These are phyloP conservation scores for Yarrowia sp. DNA, from an alignment of 805 yeast species.

Conservation along the genomic window DNA sequence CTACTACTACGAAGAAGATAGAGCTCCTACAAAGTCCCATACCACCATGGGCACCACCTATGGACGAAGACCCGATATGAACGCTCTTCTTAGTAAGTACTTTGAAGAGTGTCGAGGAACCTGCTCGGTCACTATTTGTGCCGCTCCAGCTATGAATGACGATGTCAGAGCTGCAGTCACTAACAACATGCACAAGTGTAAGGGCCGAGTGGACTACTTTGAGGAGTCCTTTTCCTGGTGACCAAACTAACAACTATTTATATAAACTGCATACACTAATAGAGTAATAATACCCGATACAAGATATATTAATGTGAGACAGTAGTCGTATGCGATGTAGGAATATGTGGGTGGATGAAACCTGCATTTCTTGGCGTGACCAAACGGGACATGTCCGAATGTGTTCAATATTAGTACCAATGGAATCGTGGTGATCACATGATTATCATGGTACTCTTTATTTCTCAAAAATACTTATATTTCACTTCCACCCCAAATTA, in stretches of 20 bases:
- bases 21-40: background rate
- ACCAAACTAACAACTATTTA: conserved; percentile 1
- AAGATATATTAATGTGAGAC: no score
- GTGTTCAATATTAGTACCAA: background rate
- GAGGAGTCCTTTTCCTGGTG: conserved; percentile 74
- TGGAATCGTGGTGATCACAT: no score
- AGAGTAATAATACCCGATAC: background rate
- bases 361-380: no score
- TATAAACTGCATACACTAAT: conserved; percentile 5
- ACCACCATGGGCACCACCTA: conserved; percentile 33
- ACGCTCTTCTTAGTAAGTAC: background rate
- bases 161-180: conserved; percentile 51
- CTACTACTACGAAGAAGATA: background rate
- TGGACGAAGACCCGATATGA: conserved; percentile 20
- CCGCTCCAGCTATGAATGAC: conserved; percentile 60
- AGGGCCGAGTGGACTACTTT: conserved; percentile 58
- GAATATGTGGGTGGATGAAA: no score
- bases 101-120: conserved; percentile 42
- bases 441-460: no score
- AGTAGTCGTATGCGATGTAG: no score
- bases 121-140: conserved; percentile 59
- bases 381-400: no score
- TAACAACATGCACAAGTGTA: conserved; percentile 42
- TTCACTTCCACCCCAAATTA: no score
- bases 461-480: no score